Conservation (phyloP, 345 rosid species). For the Populus alba region DNA sequence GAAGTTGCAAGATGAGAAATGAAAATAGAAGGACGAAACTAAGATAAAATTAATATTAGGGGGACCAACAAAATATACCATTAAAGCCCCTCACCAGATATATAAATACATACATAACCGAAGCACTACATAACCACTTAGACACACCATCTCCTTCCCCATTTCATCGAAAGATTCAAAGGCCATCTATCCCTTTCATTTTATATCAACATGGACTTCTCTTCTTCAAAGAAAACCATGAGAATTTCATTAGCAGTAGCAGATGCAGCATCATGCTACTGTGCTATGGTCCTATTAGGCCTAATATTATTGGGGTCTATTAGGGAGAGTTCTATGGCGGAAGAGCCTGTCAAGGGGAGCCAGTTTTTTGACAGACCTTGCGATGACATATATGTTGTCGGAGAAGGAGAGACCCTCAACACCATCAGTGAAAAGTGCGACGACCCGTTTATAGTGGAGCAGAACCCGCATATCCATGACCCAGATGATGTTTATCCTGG, state of each 20-base stretch:
- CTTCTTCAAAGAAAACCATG: conserved; percentile 18
- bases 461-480: conserved; percentile 78
- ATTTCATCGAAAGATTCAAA: conserved; percentile 3
- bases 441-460: conserved; percentile 74
- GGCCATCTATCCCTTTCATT: not conserved
- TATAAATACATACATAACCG: not conserved
- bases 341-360: conserved; percentile 37
- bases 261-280: conserved; percentile 65
- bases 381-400: conserved; percentile 68
- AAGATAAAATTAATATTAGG: not conserved
- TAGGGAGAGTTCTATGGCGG: conserved; percentile 32
- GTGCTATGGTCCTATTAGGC: conserved; percentile 45
- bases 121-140: not conserved
- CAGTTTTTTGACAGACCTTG: conserved; percentile 47
- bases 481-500: conserved; percentile 85
- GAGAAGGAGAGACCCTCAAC: conserved; percentile 79
- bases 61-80: not conserved
- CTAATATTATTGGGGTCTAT: conserved; percentile 53
- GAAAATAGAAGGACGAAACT: not conserved
- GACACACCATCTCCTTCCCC: not conserved
- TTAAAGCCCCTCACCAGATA: not conserved
- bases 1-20: not conserved
- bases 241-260: conserved; percentile 27
- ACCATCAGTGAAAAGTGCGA: conserved; percentile 75
- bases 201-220: conserved; percentile 7